These are phyloP conservation scores for Ascocoryne sarcoides DNA, from an alignment of 2,329 filamentous ascomycete species.

Conservation along the genomic window DNA sequence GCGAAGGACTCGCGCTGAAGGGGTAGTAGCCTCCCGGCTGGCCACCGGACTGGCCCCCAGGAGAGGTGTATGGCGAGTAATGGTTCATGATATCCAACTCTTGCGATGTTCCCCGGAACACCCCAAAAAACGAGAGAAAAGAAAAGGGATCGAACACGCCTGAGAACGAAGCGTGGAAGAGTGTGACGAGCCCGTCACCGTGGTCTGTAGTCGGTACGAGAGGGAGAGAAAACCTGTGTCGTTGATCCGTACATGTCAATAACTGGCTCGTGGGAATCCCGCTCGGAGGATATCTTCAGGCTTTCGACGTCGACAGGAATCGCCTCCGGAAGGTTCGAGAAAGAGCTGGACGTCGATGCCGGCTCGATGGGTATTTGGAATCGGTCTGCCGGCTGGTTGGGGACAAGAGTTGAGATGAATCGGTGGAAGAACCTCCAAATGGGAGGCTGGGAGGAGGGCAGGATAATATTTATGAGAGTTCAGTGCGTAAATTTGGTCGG, in stretches of 20 bases:
- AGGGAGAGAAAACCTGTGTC: conserved; percentile 28
- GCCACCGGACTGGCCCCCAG: conserved; percentile 22
- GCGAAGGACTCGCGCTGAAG: conserved; percentile 27
- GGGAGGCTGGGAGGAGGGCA: conserved; percentile 12
- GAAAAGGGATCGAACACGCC: conserved; percentile 19
- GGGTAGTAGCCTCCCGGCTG: conserved; percentile 24
- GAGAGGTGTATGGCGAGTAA: conserved; percentile 24
- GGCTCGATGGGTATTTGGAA: conserved; percentile 18
- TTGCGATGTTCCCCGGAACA: conserved; percentile 22
- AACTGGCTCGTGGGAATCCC: conserved; percentile 22
- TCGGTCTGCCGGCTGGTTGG: conserved; percentile 11
- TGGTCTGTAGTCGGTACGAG: conserved; percentile 31
- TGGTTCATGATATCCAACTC: conserved; percentile 27
- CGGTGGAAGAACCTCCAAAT: conserved; percentile 14
- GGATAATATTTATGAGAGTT: conserved; percentile 10
- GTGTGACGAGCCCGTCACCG: conserved; percentile 29
- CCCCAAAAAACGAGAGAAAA: conserved; percentile 21
- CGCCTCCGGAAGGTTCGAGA: conserved; percentile 22
- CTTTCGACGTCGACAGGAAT: conserved; percentile 22
- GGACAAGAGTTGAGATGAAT: conserved; percentile 12
- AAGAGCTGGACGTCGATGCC: conserved; percentile 21
- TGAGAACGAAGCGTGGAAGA: conserved; percentile 21
- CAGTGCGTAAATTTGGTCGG: conserved; percentile 1
- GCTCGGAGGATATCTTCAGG: conserved; percentile 14
- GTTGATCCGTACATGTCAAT: conserved; percentile 31